A percentile compares a stretch with the other conserved stretches of the same genome.
phyloP scores from a whole-genome alignment of 1,139 yeast genomes.

The Geotrichum histeridarum region DNA sequence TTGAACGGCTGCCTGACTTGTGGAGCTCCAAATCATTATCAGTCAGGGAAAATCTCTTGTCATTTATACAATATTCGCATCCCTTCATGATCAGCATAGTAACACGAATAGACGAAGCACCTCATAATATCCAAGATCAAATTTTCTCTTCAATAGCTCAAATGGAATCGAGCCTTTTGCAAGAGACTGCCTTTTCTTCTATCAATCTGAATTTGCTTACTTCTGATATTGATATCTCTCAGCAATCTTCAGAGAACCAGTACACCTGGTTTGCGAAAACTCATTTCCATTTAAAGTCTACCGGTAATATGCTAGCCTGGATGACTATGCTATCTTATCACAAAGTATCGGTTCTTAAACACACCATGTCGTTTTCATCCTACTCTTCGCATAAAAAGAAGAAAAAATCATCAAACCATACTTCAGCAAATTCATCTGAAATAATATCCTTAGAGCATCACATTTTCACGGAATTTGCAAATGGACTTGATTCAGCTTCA shows the following conservation, averaged over 20 bases:
- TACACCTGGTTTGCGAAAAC: constrained; percentile 4
- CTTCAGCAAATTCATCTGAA: not conserved
- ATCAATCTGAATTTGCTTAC: not conserved
- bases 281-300: constrained; percentile 10
- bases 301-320: constrained; percentile 12
- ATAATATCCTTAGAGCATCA: not conserved
- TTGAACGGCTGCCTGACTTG: constrained; percentile 10
- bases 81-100: constrained; percentile 10
- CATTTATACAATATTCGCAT: constrained; percentile 12
- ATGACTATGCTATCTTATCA: constrained; percentile 12
- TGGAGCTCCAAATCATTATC: constrained; percentile 7
- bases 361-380: constrained; percentile 2
- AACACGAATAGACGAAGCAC: constrained; percentile 10
- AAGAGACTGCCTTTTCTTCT: constrained; percentile 1
- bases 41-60: constrained; percentile 8
- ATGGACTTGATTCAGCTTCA: not conserved
- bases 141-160: not conserved
- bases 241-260: not conserved
- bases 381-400: not conserved
- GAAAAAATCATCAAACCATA: not conserved
- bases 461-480: constrained; percentile 1
- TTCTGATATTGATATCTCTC: constrained; percentile 12
- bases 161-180: not conserved
- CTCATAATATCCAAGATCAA: constrained; percentile 8
- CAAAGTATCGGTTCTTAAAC: constrained; percentile 3